Percentiles rank a stretch among this genome's conserved stretches.
Conservation (phyloP, 1,284 basidiomycete genomes). For the Apiotrichum gamsii region DNA sequence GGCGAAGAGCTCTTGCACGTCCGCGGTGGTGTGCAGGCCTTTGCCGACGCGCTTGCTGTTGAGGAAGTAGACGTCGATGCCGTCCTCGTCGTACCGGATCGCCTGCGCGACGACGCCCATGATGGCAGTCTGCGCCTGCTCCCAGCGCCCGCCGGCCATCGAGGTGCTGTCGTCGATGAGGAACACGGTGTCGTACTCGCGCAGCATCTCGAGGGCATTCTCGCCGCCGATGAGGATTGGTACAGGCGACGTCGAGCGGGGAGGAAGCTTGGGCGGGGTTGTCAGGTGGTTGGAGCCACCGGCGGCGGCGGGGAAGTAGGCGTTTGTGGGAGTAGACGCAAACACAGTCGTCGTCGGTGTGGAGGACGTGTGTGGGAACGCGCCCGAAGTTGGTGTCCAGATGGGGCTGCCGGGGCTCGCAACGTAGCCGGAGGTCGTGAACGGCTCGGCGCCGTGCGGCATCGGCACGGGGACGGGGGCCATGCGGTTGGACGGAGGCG, state of each 20-base stretch:
- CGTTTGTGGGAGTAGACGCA: too few species aligned
- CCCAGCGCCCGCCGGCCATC: constrained; percentile 43
- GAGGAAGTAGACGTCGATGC: constrained; percentile 44
- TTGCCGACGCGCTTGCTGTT: constrained; percentile 44
- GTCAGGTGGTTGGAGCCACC: too few species aligned
- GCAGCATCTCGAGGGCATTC: constrained; percentile 37
- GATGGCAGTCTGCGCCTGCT: constrained; percentile 32
- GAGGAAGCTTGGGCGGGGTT: too few species aligned
- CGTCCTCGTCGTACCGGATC: constrained; percentile 37
- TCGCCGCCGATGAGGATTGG: constrained; percentile 14
- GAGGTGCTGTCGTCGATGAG: constrained; percentile 41
- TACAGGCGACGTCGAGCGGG: background rate
- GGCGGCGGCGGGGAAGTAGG: too few species aligned
- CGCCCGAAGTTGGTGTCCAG: too few species aligned
- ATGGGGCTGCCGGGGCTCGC: too few species aligned
- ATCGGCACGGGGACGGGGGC: too few species aligned
- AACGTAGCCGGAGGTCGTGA: too few species aligned
- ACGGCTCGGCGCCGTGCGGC: too few species aligned
- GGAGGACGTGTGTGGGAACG: too few species aligned
- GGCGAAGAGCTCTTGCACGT: constrained; percentile 44
- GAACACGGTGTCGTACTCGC: constrained; percentile 45
- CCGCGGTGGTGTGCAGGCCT: constrained; percentile 21
- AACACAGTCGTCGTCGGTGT: too few species aligned
- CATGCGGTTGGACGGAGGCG: background rate
- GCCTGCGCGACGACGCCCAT: constrained; percentile 39